phyloP scores from a whole-genome alignment of 305 asterid genomes.

The Salvia sclarea region DNA sequence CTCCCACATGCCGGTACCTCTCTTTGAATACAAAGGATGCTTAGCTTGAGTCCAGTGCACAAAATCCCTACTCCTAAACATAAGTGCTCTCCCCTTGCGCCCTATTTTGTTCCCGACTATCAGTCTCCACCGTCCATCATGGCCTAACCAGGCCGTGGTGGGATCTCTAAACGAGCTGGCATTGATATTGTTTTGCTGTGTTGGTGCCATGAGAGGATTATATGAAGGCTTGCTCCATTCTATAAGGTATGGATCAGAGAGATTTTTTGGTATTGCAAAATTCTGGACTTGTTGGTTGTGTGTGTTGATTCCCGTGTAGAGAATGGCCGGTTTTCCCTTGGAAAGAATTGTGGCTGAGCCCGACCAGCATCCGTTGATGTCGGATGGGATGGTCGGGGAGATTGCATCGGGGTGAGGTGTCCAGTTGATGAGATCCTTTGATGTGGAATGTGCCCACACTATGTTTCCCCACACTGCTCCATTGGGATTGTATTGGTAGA shows the following conservation, averaged over 20 bases:
- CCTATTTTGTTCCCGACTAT: slow-evolving; percentile 43
- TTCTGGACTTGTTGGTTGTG: slow-evolving; percentile 51
- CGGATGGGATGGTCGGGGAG: slow-evolving; percentile 41
- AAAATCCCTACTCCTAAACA: slow-evolving; percentile 52
- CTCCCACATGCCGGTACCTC: slow-evolving; percentile 57
- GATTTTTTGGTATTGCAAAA: slow-evolving; percentile 47
- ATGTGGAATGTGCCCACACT: slow-evolving; percentile 61
- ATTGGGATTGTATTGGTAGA: slow-evolving; percentile 61
- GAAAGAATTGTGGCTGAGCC: slow-evolving; percentile 59
- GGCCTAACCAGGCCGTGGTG: slow-evolving; percentile 57
- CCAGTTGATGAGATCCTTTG: slow-evolving; percentile 65
- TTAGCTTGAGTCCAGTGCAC: slow-evolving; percentile 43
- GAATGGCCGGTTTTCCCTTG: slow-evolving; percentile 43
- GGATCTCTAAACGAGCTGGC: slow-evolving; percentile 53
- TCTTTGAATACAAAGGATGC: slow-evolving; percentile 37
- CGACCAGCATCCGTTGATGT: slow-evolving; percentile 63
- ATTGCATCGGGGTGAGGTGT: slow-evolving; percentile 42
- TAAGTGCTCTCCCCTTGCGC: slow-evolving; percentile 35
- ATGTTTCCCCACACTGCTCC: slow-evolving; percentile 57
- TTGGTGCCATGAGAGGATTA: slow-evolving; percentile 47
- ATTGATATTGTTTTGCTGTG: slow-evolving; percentile 28
- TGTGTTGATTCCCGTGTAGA: slow-evolving; percentile 49
- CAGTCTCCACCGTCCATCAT: slow-evolving; percentile 50
- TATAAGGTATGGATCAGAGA: slow-evolving; percentile 47
- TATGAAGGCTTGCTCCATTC: slow-evolving; percentile 53